Percentiles rank a stretch among this genome's conserved stretches.
These are phyloP conservation scores for Alternaria solani DNA, from an alignment of 2,329 filamentous ascomycete genomes.

Conservation along the genomic window DNA sequence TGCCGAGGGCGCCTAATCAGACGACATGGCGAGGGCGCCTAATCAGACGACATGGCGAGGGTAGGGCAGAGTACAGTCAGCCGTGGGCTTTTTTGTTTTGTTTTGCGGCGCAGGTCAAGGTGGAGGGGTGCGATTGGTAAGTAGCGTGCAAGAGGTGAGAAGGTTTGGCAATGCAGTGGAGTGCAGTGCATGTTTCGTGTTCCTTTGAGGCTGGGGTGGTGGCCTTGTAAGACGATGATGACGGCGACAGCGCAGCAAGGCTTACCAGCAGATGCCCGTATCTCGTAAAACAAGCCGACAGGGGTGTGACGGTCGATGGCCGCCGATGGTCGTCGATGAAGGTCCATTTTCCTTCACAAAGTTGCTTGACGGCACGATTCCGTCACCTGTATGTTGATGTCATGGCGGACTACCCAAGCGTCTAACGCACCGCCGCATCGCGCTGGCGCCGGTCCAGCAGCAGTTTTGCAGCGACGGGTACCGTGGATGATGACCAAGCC, in stretches of 20 bases:
- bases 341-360: not conserved
- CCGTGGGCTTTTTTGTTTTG: slow-evolving; percentile 9
- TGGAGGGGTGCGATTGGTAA: slow-evolving; percentile 13
- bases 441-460: slow-evolving; percentile 6
- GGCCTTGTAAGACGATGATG: not conserved
- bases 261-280: slow-evolving; percentile 10
- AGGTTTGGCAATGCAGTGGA: slow-evolving; percentile 6
- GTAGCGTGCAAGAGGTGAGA: slow-evolving; percentile 1
- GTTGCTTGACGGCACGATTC: slow-evolving; percentile 11
- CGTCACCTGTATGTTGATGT: slow-evolving; percentile 32
- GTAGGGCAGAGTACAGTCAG: slow-evolving; percentile 14
- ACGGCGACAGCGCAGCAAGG: slow-evolving; percentile 1
- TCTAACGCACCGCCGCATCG: slow-evolving; percentile 29
- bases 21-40: slow-evolving; percentile 33
- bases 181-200: slow-evolving; percentile 27
- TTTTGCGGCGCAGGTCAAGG: not conserved
- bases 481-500: not conserved
- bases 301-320: slow-evolving; percentile 3
- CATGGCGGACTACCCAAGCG: slow-evolving; percentile 21
- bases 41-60: slow-evolving; percentile 16
- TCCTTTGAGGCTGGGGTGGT: slow-evolving; percentile 16
- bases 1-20: slow-evolving; percentile 35
- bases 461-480: slow-evolving; percentile 10
- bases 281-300: slow-evolving; percentile 5
- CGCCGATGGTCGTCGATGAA: not conserved